phyloP scores from a whole-genome alignment of 2,329 filamentous ascomycete genomes.

The Podosphaera xanthii region DNA sequence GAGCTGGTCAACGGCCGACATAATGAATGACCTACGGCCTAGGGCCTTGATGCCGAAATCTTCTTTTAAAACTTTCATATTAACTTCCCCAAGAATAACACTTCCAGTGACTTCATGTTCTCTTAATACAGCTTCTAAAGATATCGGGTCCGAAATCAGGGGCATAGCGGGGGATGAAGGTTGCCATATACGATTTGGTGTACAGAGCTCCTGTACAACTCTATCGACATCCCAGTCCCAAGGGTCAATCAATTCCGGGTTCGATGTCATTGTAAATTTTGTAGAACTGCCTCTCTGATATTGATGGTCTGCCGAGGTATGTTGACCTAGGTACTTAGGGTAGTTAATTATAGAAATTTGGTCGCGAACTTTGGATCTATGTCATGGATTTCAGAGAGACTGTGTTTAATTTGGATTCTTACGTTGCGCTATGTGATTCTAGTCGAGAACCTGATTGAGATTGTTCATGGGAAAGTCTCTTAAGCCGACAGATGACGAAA shows the following conservation, averaged over 20 bases:
- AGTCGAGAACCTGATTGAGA: too few relatives aligned
- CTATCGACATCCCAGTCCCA: constrained; percentile 48
- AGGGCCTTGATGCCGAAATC: constrained; percentile 11
- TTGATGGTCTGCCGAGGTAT: too few relatives aligned
- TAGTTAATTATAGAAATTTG: too few relatives aligned
- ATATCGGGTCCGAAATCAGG: constrained; percentile 24
- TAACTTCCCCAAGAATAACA: constrained; percentile 9
- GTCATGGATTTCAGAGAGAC: too few relatives aligned
- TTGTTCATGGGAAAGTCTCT: too few relatives aligned
- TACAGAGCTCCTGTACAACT: constrained; percentile 43
- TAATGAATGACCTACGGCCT: constrained; percentile 19
- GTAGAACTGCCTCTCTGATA: not conserved
- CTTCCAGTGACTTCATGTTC: constrained; percentile 30
- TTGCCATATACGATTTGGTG: constrained; percentile 26
- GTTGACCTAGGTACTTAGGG: too few relatives aligned
- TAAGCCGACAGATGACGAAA: too few relatives aligned
- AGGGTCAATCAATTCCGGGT: constrained; percentile 32
- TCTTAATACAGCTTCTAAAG: constrained; percentile 31
- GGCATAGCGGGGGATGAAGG: constrained; percentile 11
- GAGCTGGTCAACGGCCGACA: constrained; percentile 33
- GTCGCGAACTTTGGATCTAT: too few relatives aligned
- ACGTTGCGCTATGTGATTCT: too few relatives aligned
- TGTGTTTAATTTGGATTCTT: too few relatives aligned
- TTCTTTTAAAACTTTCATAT: constrained; percentile 8
- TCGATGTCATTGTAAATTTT: not conserved